Conservation (phyloP, 306 rosid species). For the Inga laurina region DNA sequence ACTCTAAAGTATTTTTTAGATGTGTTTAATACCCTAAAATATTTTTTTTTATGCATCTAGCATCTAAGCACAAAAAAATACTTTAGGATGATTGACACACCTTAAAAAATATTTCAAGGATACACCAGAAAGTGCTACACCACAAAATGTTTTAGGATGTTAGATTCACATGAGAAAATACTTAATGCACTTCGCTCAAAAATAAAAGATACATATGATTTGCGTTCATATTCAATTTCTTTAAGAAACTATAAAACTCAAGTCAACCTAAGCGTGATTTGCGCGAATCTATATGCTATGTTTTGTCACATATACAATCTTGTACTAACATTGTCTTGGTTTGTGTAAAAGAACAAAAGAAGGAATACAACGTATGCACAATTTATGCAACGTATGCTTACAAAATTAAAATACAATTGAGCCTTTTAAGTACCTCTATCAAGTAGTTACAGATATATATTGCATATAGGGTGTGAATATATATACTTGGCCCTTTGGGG, state of each 20-base stretch:
- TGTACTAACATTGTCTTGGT: too few relatives aligned
- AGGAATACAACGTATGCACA: not conserved
- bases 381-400: not conserved
- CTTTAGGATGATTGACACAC: too few relatives aligned
- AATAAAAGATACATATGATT: too few relatives aligned
- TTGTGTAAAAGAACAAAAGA: constrained; percentile 4
- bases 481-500: not conserved
- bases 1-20: too few relatives aligned
- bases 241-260: not conserved
- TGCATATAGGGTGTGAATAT: not conserved
- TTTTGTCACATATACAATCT: not conserved
- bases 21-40: too few relatives aligned
- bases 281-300: not conserved
- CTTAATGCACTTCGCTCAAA: too few relatives aligned
- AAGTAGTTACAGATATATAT: not conserved
- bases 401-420: not conserved
- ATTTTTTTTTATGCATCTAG: too few relatives aligned
- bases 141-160: too few relatives aligned
- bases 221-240: not conserved
- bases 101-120: too few relatives aligned
- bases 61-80: too few relatives aligned
- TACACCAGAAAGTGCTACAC: too few relatives aligned
- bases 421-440: not conserved
- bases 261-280: not conserved
- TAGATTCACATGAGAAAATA: too few relatives aligned